Percentiles rank a stretch among this genome's conserved stretches.
Conservation (phyloP, 2,329 filamentous ascomycete genomes). For the Colletotrichum sp. region DNA sequence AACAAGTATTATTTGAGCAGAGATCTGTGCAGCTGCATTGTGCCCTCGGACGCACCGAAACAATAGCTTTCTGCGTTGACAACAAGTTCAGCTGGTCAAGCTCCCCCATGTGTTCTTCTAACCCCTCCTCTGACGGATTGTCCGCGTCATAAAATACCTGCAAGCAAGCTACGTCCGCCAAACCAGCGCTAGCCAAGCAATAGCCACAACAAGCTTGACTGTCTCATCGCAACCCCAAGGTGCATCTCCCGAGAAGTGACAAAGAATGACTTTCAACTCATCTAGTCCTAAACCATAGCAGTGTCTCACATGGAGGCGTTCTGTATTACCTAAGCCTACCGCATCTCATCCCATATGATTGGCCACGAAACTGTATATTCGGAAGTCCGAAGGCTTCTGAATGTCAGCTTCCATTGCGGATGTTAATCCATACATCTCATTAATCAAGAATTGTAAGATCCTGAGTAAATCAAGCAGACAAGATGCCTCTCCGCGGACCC, state of each 20-base stretch:
- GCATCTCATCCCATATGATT: not conserved
- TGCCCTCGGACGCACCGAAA: not conserved
- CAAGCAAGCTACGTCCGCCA: not conserved
- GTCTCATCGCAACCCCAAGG: not conserved
- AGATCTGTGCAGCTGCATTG: not conserved
- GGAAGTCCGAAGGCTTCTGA: not conserved
- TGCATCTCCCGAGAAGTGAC: not conserved
- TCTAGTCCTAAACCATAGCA: not conserved
- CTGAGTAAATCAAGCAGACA: not conserved
- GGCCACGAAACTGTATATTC: not conserved
- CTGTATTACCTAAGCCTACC: not conserved
- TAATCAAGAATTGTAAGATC: not conserved
- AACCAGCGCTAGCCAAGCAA: not conserved
- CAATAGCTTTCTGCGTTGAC: not conserved
- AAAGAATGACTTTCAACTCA: not conserved
- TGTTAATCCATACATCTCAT: not conserved
- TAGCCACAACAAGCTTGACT: not conserved
- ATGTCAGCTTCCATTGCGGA: not conserved
- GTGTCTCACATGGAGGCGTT: not conserved
- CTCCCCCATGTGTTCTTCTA: not conserved
- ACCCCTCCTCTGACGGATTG: not conserved
- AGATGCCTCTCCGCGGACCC: constrained; percentile 36
- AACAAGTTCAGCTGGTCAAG: not conserved
- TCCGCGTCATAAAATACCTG: not conserved
- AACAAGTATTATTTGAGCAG: not conserved